Evolutionary conservation across 2,329 filamentous ascomycete species (phyloP), one percentile per base, ranked within the genome.

Genomic region (Penicillium crustosum): DNA sequence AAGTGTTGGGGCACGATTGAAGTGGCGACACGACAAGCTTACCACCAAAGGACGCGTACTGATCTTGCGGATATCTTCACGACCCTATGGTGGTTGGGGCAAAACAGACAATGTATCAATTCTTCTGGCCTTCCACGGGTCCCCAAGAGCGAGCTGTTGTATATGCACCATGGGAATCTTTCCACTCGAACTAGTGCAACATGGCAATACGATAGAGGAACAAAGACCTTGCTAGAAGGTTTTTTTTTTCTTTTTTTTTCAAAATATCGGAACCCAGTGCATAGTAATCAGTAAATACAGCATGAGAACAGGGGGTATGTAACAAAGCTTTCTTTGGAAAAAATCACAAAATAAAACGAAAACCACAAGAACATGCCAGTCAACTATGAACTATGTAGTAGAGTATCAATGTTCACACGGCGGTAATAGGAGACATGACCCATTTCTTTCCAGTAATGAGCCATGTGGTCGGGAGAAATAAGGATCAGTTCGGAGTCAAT

Each of bases 401-500:
- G 66, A 35, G 65, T 58, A 52, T 78, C 76, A 45, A 79, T 72
- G 59, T 80, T 68, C 47, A 79, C 70, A 23, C 78, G 72, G 42
- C 75, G 71, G 62, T 75, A 79, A 57, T 77, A 80, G 1, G 77
- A 77, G 33, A 79, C 72, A 55, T 79, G 77, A 3, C 74, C 75
- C 68, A 78, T 74, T n/a, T 73, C 69, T 49, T 89, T 78, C 93
- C 93, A 97, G 70, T 91, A 89, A 70, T 93, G 90, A 2, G 91
- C 93, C 54, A 97, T 72, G 41, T 83, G 81, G 69, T 96, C 81
- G n/a, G 86, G 83, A 2, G 89, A 92, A 39, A 95, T 82, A 36
- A 97, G 81, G 49, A 96, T 86, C 23, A 97, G 81, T 64, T 93
- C 86, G 0, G 87, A 88, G 3, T 87, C 80, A 49, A 93, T 89